Base-by-base conservation (phyloP, 106 monocot genomes). In the Apostasia ramifera region DNA sequence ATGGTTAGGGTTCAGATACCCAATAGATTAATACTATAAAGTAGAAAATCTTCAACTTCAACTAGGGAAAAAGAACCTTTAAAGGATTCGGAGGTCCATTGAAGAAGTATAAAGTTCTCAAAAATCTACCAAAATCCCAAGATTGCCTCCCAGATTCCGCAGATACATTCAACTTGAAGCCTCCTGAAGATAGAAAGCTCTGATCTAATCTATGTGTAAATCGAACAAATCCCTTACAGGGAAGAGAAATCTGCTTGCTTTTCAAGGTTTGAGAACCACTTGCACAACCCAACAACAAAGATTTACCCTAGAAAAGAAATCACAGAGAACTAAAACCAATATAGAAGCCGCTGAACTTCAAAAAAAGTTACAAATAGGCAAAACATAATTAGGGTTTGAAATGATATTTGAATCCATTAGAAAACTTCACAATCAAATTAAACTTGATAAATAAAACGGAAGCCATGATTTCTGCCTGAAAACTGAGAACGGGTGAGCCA, bases 41-140 rank as follows among this genome's bases (percentile, higher is more conserved):
- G 5, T 42, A 61, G 40, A 12, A 44, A 61, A 8, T 61, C 7
- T 41, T 45, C 3, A 13, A 44, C 2, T 45, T 44, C 62, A 1
- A 44, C 8, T 40, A 44, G 5, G 62, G 11, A 44, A 44, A 39
- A 13, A 13, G 8, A 67, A 98, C 97, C 92, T 98, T 92, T 13
- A 63, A 47, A 52, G 92, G 97, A 81, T 89, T 83, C 57, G 92
- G 92, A 55, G 85, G 92, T 11, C 81, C 92, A 57, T 98, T 98
- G 73, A 98, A 98, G 61, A 98, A 98, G 54, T 85, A 98, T n/a
- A 98, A 47, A 49, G 97, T 92, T 59, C 59, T 82, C 44, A 98
- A 41, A 73, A 92, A 98, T 87, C 97, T 85, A 11, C 92, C 87
- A 63, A 98, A 59, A 76, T 98, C 97, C 97, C 97, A 98, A 75